Evolutionary conservation across 108 stramenopile genomes (phyloP).

Genomic region (Fistulifera solaris): DNA sequence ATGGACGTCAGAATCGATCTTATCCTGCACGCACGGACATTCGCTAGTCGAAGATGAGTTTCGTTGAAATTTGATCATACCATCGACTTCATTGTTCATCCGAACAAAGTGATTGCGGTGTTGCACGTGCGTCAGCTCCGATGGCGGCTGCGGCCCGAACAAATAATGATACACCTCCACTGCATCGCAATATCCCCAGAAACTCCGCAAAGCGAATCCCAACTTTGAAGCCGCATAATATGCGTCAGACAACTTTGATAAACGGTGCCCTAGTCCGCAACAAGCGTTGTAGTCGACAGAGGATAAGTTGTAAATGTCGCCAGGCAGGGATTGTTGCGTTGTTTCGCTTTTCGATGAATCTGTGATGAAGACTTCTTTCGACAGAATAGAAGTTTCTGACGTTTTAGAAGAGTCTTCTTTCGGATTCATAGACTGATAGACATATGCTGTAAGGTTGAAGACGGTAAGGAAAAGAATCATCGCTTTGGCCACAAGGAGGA

Average conservation of each 20-base stretch:
- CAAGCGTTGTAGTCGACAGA: constrained; percentile 9
- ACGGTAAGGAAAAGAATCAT: too few relatives aligned
- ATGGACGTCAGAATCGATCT: constrained; percentile 20
- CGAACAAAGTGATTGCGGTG: neutral
- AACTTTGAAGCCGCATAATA: neutral
- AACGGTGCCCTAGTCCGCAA: constrained; percentile 8
- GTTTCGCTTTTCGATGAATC: too few relatives aligned
- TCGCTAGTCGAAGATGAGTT: neutral
- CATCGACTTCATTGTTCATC: constrained; percentile 1
- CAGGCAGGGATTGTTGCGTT: too few relatives aligned
- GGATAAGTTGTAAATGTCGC: neutral
- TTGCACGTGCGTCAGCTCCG: neutral
- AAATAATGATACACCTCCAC: constrained; percentile 4
- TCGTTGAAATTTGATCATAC: neutral
- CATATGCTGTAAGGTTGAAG: too few relatives aligned
- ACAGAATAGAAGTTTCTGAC: too few relatives aligned
- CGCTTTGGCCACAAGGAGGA: too few relatives aligned
- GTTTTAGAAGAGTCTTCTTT: too few relatives aligned
- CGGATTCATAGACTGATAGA: too few relatives aligned
- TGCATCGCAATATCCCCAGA: constrained; percentile 8
- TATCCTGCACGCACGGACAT: constrained; percentile 14
- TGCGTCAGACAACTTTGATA: constrained; percentile 2
- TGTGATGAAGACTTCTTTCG: too few relatives aligned
- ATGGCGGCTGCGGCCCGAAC: constrained; percentile 3
- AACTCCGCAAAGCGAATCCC: neutral